Evolutionary conservation across 257 asterid species (phyloP).

Genomic region (Nemophila menziesii): DNA sequence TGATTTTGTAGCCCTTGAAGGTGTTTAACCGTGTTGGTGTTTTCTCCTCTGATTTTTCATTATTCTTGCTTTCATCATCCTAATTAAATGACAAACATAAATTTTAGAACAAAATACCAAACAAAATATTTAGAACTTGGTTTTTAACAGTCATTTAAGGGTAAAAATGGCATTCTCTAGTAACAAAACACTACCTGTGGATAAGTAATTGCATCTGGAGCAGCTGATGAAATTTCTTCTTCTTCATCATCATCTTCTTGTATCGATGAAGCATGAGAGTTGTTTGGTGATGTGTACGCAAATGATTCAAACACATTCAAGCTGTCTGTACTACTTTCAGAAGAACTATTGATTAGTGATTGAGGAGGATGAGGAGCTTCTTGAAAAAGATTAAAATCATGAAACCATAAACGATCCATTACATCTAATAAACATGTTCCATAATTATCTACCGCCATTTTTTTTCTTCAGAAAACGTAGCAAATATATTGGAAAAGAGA

Average conservation of each 20-base stretch:
- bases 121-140: not conserved
- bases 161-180: not conserved
- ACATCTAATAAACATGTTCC: slow-evolving; percentile 18
- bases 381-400: slow-evolving; percentile 24
- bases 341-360: not conserved
- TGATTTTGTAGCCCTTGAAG: slow-evolving; percentile 4
- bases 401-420: slow-evolving; percentile 59
- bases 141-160: not conserved
- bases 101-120: slow-evolving; percentile 8
- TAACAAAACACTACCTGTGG: slow-evolving; percentile 17
- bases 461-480: not conserved
- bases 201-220: not conserved
- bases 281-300: slow-evolving; percentile 6
- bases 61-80: slow-evolving; percentile 23
- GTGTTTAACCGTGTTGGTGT: slow-evolving; percentile 12
- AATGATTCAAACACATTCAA: slow-evolving; percentile 6
- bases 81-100: slow-evolving; percentile 13
- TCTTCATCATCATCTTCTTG: no score
- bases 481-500: not conserved
- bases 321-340: not conserved
- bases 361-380: no score
- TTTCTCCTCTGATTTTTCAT: slow-evolving; percentile 9
- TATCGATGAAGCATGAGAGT: slow-evolving; percentile 6
- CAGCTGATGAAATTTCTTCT: slow-evolving; percentile 13
- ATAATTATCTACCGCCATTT: slow-evolving; percentile 33